These are phyloP conservation scores for Psophocarpus tetragonolobus DNA, from an alignment of 306 rosid species.

Conservation along the genomic window DNA sequence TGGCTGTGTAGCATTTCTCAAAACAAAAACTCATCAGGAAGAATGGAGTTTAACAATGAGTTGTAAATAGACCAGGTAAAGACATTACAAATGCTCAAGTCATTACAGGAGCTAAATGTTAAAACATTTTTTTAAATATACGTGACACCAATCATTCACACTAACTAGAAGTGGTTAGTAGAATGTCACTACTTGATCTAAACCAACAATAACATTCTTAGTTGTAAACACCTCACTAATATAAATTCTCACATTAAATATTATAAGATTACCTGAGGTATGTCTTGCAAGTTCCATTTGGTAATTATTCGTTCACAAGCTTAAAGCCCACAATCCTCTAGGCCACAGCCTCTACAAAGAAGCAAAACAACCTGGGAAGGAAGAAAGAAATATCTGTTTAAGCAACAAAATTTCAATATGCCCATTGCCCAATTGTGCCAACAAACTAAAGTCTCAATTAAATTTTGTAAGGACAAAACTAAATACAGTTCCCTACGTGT, in stretches of 20 bases:
- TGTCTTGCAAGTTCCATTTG: constrained; percentile 61
- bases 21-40: background rate
- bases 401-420: constrained; percentile 11
- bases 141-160: background rate
- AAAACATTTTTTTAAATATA: background rate
- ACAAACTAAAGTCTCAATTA: constrained; percentile 19
- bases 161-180: background rate
- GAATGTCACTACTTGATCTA: background rate
- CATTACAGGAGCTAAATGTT: background rate
- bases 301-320: constrained; percentile 44
- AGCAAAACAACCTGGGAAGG: constrained; percentile 25
- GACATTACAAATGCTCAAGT: background rate
- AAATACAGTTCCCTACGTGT: background rate
- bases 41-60: background rate
- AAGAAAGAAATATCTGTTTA: constrained; percentile 12
- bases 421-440: background rate
- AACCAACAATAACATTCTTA: constrained; percentile 2
- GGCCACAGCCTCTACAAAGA: constrained; percentile 27
- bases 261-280: constrained; percentile 61
- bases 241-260: constrained; percentile 8
- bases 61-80: background rate
- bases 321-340: constrained; percentile 44
- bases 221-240: constrained; percentile 8
- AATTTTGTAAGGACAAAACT: constrained; percentile 5
- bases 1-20: background rate